These are phyloP conservation scores for Syzygium oleosum DNA, from an alignment of 345 rosid species.

Conservation along the genomic window DNA sequence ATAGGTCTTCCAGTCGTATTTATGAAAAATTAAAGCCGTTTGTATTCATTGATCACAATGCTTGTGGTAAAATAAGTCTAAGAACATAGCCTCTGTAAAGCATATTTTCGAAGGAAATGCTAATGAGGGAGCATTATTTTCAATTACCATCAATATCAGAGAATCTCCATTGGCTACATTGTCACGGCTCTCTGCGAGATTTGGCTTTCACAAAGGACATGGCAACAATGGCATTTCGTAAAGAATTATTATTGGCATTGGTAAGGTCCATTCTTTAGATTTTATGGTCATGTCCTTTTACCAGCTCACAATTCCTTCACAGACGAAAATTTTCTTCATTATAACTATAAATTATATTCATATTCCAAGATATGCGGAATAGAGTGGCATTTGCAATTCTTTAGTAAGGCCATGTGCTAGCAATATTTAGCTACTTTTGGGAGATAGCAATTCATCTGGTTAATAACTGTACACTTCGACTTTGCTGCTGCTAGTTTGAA, in stretches of 20 bases:
- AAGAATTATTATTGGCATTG: conserved; percentile 29
- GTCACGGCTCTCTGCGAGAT: conserved; percentile 36
- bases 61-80: neutral
- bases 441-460: too few relatives aligned
- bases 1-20: neutral
- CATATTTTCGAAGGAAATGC: neutral
- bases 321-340: neutral
- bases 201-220: conserved; percentile 26
- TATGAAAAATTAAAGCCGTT: neutral
- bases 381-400: neutral
- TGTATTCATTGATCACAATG: neutral
- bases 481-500: neutral
- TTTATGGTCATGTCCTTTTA: neutral
- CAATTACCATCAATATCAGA: conserved; percentile 18
- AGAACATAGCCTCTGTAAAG: neutral
- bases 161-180: conserved; percentile 36
- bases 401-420: too few relatives aligned
- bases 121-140: neutral
- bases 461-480: neutral
- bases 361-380: neutral
- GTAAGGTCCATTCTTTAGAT: conserved; percentile 7
- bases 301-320: neutral
- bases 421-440: too few relatives aligned
- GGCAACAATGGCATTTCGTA: conserved; percentile 6
- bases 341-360: neutral